phyloP scores from a whole-genome alignment of 805 yeast species.

The Torulaspora microellipsoides region DNA sequence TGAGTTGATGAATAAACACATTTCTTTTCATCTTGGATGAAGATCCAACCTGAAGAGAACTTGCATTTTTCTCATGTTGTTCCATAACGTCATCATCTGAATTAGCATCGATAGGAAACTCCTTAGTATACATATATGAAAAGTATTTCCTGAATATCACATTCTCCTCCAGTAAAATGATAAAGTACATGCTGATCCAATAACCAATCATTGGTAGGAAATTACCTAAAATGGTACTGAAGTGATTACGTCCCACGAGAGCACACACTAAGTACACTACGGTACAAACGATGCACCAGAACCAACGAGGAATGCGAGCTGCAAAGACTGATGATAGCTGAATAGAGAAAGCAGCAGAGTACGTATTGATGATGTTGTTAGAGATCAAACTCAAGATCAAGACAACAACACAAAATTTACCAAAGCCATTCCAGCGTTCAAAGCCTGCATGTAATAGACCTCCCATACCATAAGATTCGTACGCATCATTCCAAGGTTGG shows the following conservation, averaged over 20 bases:
- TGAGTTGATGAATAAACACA: constrained; percentile 17
- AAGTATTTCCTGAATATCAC: constrained; percentile 54
- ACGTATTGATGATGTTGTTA: constrained; percentile 75
- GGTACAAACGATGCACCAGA: constrained; percentile 62
- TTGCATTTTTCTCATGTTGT: not conserved
- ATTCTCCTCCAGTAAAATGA: constrained; percentile 69
- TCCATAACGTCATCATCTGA: constrained; percentile 7
- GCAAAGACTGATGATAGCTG: constrained; percentile 56
- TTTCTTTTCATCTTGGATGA: not conserved
- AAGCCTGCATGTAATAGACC: constrained; percentile 66
- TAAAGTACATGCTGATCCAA: constrained; percentile 80
- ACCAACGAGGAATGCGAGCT: constrained; percentile 71
- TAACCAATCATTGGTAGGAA: constrained; percentile 89
- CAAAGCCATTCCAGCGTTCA: constrained; percentile 67
- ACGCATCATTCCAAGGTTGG: constrained; percentile 54
- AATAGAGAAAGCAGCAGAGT: constrained; percentile 75
- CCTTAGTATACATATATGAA: constrained; percentile 42
- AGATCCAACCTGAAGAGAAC: not conserved
- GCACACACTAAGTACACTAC: constrained; percentile 64
- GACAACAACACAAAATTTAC: constrained; percentile 67
- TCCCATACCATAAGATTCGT: constrained; percentile 61
- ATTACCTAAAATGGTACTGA: constrained; percentile 68
- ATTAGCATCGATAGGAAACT: constrained; percentile 33
- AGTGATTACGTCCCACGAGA: constrained; percentile 68
- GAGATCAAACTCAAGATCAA: constrained; percentile 72